Conservation (phyloP, 306 rosid species). For the Styphnolobium japonicum region DNA sequence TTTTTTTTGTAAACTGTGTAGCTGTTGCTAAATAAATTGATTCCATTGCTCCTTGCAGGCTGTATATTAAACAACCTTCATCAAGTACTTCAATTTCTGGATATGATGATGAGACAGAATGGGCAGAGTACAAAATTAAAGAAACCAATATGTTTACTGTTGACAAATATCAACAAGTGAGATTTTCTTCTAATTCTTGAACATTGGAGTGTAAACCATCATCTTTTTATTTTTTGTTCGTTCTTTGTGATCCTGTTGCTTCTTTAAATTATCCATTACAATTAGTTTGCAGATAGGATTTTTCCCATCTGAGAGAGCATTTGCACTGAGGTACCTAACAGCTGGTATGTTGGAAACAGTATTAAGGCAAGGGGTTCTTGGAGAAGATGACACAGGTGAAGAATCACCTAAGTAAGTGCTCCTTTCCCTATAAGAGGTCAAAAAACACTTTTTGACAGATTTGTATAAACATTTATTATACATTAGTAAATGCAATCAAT, state of each 20-base stretch:
- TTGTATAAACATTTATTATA: neutral
- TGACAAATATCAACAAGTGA: conserved; percentile 97
- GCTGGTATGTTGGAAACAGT: conserved; percentile 94
- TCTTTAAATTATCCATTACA: conserved; percentile 59
- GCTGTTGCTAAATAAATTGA: conserved; percentile 14
- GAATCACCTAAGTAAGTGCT: conserved; percentile 78
- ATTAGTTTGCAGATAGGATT: conserved; percentile 96
- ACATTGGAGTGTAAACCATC: neutral
- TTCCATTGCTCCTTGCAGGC: conserved; percentile 40
- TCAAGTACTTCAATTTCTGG: conserved; percentile 62
- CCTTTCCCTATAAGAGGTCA: neutral
- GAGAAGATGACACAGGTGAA: conserved; percentile 96
- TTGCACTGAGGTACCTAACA: conserved; percentile 89
- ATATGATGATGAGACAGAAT: conserved; percentile 54
- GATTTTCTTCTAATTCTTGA: conserved; percentile 25
- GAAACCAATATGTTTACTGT: conserved; percentile 92
- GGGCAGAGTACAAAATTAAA: conserved; percentile 96
- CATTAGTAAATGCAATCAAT: neutral
- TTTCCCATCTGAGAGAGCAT: conserved; percentile 85
- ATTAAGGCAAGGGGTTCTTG: conserved; percentile 85
- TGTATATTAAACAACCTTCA: conserved; percentile 76
- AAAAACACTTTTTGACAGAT: neutral
- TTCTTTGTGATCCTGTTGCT: conserved; percentile 37
- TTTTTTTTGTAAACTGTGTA: neutral
- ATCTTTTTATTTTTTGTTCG: neutral